Evolutionary conservation across 129 eudicot species (phyloP).

Genomic region (Tagetes erecta): DNA sequence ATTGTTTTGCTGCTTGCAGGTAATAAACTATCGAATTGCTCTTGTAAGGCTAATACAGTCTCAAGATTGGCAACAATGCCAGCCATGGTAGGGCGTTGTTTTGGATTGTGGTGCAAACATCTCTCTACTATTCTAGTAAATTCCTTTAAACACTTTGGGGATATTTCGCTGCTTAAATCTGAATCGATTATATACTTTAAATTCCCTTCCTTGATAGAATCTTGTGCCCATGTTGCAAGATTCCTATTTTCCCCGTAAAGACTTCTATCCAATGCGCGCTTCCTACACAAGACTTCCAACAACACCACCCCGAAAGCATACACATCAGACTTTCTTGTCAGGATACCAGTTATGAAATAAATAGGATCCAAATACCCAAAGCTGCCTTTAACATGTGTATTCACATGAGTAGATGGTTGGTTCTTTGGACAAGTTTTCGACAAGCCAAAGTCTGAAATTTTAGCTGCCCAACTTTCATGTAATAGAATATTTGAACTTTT

Average conservation of each 20-base stretch:
- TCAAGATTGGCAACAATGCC: slow-evolving; percentile 17
- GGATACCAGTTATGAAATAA: slow-evolving; percentile 25
- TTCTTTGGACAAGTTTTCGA: slow-evolving; percentile 23
- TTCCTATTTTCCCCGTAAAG: slow-evolving; percentile 17
- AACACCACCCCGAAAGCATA: slow-evolving; percentile 19
- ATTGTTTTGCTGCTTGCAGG: neutral
- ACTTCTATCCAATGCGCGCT: slow-evolving; percentile 17
- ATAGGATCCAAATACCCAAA: slow-evolving; percentile 37
- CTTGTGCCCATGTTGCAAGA: slow-evolving; percentile 31
- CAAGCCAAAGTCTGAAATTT: slow-evolving; percentile 36
- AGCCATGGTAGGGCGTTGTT: slow-evolving; percentile 25
- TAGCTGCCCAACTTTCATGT: slow-evolving; percentile 26
- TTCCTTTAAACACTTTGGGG: slow-evolving; percentile 19
- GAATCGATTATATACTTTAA: slow-evolving; percentile 11
- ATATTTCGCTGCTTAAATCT: slow-evolving; percentile 13
- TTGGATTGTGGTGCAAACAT: slow-evolving; percentile 20
- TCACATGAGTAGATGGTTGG: slow-evolving; percentile 21
- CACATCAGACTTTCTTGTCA: neutral
- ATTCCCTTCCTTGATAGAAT: slow-evolving; percentile 26
- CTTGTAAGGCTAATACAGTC: slow-evolving; percentile 2
- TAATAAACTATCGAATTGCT: neutral
- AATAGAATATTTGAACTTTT: slow-evolving; percentile 32
- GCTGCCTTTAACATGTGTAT: slow-evolving; percentile 34
- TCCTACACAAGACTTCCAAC: slow-evolving; percentile 30
- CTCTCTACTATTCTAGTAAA: slow-evolving; percentile 7